Conservation (phyloP, 2,329 filamentous ascomycete genomes). For the Orbilia quercus region DNA sequence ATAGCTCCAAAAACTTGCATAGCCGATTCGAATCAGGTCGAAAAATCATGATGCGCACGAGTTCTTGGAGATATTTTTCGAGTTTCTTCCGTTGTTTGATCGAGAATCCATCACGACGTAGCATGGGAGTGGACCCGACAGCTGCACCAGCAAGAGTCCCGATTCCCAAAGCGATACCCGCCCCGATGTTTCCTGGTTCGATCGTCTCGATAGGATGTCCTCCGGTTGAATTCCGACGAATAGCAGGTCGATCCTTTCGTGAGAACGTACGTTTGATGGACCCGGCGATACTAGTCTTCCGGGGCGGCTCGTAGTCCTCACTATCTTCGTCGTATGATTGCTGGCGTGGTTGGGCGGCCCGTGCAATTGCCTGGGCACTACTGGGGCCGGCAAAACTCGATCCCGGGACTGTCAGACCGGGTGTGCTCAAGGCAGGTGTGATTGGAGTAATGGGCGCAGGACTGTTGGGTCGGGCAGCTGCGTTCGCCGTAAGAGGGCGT, state of each 20-base stretch:
- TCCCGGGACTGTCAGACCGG: slow-evolving; percentile 24
- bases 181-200: slow-evolving; percentile 49
- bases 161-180: slow-evolving; percentile 63
- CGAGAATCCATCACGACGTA: slow-evolving; percentile 72
- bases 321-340: slow-evolving; percentile 67
- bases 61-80: slow-evolving; percentile 88
- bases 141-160: slow-evolving; percentile 61
- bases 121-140: slow-evolving; percentile 61
- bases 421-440: not conserved
- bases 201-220: slow-evolving; percentile 46
- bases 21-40: slow-evolving; percentile 92
- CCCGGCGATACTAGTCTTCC: slow-evolving; percentile 53
- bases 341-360: slow-evolving; percentile 13
- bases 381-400: not conserved
- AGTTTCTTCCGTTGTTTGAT: slow-evolving; percentile 85
- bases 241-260: slow-evolving; percentile 67
- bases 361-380: not conserved
- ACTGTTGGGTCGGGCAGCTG: slow-evolving; percentile 20
- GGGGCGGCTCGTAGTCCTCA: slow-evolving; percentile 63
- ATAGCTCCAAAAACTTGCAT: slow-evolving; percentile 95
- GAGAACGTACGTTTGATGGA: slow-evolving; percentile 50
- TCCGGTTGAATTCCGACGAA: slow-evolving; percentile 58
- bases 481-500: slow-evolving; percentile 43
- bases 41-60: slow-evolving; percentile 98
- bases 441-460: slow-evolving; percentile 1